Evolutionary conservation across 2,329 filamentous ascomycete species (phyloP).

Genomic region (Alternaria metachromatica): DNA sequence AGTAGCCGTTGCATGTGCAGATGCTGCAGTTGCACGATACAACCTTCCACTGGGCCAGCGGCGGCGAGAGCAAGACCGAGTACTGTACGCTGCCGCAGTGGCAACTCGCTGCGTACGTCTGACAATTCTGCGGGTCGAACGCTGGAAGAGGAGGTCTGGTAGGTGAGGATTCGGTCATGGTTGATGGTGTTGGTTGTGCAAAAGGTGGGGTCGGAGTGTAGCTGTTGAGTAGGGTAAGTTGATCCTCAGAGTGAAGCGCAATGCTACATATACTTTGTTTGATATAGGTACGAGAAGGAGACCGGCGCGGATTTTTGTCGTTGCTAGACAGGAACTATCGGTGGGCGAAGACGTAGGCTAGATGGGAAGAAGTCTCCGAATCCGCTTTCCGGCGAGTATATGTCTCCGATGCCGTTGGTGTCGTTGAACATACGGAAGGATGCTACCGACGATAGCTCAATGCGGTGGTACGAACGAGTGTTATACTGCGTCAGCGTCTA

Average conservation of each 20-base stretch:
- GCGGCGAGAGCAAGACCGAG: conserved; percentile 57
- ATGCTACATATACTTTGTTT: conserved; percentile 13
- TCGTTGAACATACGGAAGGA: not conserved
- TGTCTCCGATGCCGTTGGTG: conserved; percentile 1
- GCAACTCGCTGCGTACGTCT: conserved; percentile 49
- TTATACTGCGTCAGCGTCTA: not conserved
- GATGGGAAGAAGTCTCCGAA: not conserved
- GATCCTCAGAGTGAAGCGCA: not conserved
- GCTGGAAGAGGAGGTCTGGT: not conserved
- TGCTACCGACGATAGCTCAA: not conserved
- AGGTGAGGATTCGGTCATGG: not conserved
- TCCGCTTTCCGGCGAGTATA: conserved; percentile 2
- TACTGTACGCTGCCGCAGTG: conserved; percentile 62
- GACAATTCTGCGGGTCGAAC: not conserved
- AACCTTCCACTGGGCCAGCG: conserved; percentile 55
- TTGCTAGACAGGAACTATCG: not conserved
- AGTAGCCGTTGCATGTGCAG: conserved; percentile 59
- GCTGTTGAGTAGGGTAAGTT: not conserved
- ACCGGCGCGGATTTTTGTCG: not conserved
- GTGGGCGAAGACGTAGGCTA: not conserved
- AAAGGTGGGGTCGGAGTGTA: conserved; percentile 5
- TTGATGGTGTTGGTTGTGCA: conserved; percentile 3
- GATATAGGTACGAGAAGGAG: conserved; percentile 9
- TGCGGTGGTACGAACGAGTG: conserved; percentile 16
- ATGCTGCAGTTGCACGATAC: conserved; percentile 61